A percentile compares a stretch with the other conserved stretches of the same genome.
Evolutionary conservation across 2,329 filamentous ascomycete genomes (phyloP).

Genomic region (Monosporascus sp.): DNA sequence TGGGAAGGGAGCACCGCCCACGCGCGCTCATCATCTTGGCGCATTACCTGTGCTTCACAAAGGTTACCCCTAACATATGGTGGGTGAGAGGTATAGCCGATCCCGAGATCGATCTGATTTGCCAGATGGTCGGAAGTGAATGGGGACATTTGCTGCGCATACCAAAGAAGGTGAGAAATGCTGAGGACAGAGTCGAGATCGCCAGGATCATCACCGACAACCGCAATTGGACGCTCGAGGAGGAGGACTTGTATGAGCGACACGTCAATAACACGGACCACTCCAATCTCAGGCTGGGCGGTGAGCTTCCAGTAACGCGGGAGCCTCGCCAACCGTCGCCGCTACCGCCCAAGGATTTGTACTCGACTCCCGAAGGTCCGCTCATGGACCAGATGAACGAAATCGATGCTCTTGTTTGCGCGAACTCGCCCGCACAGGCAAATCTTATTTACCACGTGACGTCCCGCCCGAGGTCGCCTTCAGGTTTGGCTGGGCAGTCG

Average conservation of each 20-base stretch:
- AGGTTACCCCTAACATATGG: conserved; percentile 39
- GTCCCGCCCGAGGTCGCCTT: background rate
- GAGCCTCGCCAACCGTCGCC: background rate
- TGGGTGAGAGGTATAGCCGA: conserved; percentile 44
- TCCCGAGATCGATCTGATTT: conserved; percentile 40
- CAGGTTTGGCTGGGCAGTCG: background rate
- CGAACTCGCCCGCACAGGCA: background rate
- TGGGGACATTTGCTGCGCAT: conserved; percentile 37
- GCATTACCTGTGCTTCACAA: conserved; percentile 47
- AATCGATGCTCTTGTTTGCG: background rate
- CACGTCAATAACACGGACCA: conserved; percentile 15
- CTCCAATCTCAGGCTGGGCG: conserved; percentile 10
- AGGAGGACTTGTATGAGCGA: conserved; percentile 17
- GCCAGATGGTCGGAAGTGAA: conserved; percentile 30
- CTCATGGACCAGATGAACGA: background rate
- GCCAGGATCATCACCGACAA: conserved; percentile 40
- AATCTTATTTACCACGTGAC: background rate
- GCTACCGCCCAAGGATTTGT: background rate
- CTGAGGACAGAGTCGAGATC: conserved; percentile 29
- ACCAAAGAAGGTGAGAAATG: conserved; percentile 32
- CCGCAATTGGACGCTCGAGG: conserved; percentile 32
- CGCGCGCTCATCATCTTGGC: conserved; percentile 47
- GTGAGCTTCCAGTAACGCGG: too few species aligned
- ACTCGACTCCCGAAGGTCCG: background rate
- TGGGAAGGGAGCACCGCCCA: conserved; percentile 35